Conservation (phyloP, 1,139 yeast species). For the Diutina mesorugosa region DNA sequence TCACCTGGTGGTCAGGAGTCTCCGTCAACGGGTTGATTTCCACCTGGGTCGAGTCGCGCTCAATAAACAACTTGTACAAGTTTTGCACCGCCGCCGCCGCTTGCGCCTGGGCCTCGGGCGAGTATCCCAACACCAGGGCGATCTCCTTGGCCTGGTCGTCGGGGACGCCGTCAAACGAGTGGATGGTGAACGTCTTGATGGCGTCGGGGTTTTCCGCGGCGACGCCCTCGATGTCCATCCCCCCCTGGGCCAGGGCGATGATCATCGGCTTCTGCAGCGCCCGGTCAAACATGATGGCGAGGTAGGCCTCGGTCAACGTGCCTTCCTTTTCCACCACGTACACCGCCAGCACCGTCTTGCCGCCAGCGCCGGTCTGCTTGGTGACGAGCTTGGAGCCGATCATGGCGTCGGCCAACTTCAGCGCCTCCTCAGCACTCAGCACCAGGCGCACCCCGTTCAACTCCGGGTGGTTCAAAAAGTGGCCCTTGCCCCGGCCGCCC, state of each 20-base stretch:
- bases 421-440: slow-evolving; percentile 76
- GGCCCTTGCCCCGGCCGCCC: slow-evolving; percentile 99
- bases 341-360: slow-evolving; percentile 94
- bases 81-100: slow-evolving; percentile 83
- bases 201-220: slow-evolving; percentile 88
- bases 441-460: slow-evolving; percentile 95
- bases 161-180: slow-evolving; percentile 69
- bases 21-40: slow-evolving; percentile 98
- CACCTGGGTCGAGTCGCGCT: slow-evolving; percentile 93
- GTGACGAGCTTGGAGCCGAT: slow-evolving; percentile 87
- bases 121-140: slow-evolving; percentile 74
- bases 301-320: slow-evolving; percentile 87
- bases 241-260: slow-evolving; percentile 96
- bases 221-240: slow-evolving; percentile 99
- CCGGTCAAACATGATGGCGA: slow-evolving; percentile 94
- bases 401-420: slow-evolving; percentile 80
- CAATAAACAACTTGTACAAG: slow-evolving; percentile 77
- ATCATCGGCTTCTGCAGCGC: slow-evolving; percentile 80
- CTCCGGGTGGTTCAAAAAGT: slow-evolving; percentile 76
- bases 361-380: slow-evolving; percentile 96
- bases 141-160: slow-evolving; percentile 63
- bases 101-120: slow-evolving; percentile 64
- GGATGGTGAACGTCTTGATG: slow-evolving; percentile 78
- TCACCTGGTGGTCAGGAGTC: slow-evolving; percentile 77
- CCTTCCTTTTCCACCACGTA: slow-evolving; percentile 92